phyloP scores from a whole-genome alignment of 202 grass and related monocot genomes.

The Alloteropsis angusta region DNA sequence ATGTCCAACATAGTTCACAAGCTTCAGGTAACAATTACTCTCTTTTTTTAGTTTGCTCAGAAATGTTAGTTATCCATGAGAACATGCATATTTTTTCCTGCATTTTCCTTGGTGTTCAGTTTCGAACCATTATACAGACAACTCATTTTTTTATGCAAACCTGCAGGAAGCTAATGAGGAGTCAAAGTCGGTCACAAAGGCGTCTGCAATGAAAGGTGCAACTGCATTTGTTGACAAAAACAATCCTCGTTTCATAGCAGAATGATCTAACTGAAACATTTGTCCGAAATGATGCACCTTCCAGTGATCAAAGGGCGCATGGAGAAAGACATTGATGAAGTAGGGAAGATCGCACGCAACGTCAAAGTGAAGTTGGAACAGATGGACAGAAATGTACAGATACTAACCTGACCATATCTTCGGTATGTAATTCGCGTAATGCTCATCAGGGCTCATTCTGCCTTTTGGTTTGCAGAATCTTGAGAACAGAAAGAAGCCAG shows the following conservation, averaged over 20 bases:
- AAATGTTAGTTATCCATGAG: too few species aligned
- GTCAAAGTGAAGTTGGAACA: conserved; percentile 77
- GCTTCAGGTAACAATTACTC: conserved; percentile 51
- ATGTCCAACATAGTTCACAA: conserved; percentile 65
- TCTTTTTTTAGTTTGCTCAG: too few species aligned
- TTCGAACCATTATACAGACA: not conserved
- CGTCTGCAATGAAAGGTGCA: conserved; percentile 77
- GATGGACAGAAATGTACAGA: conserved; percentile 74
- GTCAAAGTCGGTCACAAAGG: conserved; percentile 68
- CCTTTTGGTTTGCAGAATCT: conserved; percentile 52
- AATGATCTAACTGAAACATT: not conserved
- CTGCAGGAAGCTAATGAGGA: conserved; percentile 71
- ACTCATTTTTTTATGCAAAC: not conserved
- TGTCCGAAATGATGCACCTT: not conserved
- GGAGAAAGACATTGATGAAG: conserved; percentile 81
- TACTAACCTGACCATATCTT: not conserved
- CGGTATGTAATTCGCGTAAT: not conserved
- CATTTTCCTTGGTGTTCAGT: not conserved
- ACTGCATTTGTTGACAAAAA: not conserved
- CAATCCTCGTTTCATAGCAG: not conserved
- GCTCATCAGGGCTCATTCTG: not conserved
- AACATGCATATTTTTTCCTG: not conserved
- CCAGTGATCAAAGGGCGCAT: conserved; percentile 70
- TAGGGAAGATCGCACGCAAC: conserved; percentile 43
- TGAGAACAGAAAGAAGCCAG: conserved; percentile 58